Evolutionary conservation across 2,329 filamentous ascomycete species (phyloP).

Genomic region (Pestalotiopsis sp.): DNA sequence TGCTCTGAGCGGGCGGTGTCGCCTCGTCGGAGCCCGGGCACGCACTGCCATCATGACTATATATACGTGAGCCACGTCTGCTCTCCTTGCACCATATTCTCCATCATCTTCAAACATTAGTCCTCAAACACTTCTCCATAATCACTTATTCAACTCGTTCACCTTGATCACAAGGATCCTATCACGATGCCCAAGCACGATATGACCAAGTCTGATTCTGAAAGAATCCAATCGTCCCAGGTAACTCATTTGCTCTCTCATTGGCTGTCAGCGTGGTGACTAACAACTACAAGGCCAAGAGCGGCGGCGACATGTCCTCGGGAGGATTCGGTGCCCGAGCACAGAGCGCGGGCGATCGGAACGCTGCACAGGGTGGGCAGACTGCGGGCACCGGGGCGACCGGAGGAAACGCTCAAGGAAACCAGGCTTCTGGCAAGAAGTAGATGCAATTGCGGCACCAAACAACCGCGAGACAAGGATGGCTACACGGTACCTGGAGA

Average conservation of each 20-base stretch:
- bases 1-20: background rate
- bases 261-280: fast-evolving
- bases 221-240: constrained; percentile 1
- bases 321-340: constrained; percentile 21
- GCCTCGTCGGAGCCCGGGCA: background rate
- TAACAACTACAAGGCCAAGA: constrained; percentile 17
- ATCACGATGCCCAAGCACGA: background rate
- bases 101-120: background rate
- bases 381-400: background rate
- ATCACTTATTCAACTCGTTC: background rate
- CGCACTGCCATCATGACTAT: background rate
- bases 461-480: too few species aligned
- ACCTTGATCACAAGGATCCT: background rate
- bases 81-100: background rate
- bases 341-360: constrained; percentile 19
- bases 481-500: background rate
- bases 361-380: constrained; percentile 14
- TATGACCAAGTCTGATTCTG: background rate
- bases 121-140: background rate
- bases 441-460: background rate
- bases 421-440: background rate
- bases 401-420: background rate
- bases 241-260: background rate
- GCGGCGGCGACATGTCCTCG: constrained; percentile 20
- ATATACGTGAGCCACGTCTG: background rate